Base-by-base conservation (phyloP, 352 stramenopile species). In the Pythium vanterpoolii region DNA sequence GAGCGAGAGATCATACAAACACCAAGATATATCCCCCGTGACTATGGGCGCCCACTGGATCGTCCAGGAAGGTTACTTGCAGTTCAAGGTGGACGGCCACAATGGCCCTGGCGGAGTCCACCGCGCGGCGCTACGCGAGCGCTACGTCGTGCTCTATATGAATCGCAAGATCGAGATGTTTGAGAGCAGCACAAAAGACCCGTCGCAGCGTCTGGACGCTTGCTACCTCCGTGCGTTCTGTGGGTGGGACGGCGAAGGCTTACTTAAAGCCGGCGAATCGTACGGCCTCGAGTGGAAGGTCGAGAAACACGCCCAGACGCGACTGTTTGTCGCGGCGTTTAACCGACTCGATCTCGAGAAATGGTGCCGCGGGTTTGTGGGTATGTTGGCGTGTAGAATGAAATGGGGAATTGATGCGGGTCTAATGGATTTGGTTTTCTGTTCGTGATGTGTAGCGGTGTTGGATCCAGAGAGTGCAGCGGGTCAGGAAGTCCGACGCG, bases 311-410 rank as follows among this genome's bases (percentile, higher is more conserved):
- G 45, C 67, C 8, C 58, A 68, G 13, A 55, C 66, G 42, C 75
- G 79, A 18, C 84, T 93, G 68, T 77, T 75, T 47, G 53, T 94
- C 44, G 81, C 79, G 16, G 83, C 85, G 5, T 87, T 88, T 39
- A 94, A 94, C 69, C 85, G 85, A 43, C 60, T 92, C 38, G 85
- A 94, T 62, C 56, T 91, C 4, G 83, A 93, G 24, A 88, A 90
- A 47, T 94, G 85, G 85, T 90, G 81, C 63, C 80, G 81, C 36
- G 83, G 71, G 1, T 82, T 92, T 42, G 55, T 89, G 38, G 76
- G 75, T 85, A 45, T 44, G 69, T 52, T 49, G 14, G 7, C 4
- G 49, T 23, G 14, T 33, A 10, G 27, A 26, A 43, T 19, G 23
- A n/a, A 13, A 11, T 30, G 33, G 18, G 28, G n/a, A n/a, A n/a